These are phyloP conservation scores for Aristolochia fimbriata DNA, from an alignment of 164 flowering plant species.

Conservation along the genomic window DNA sequence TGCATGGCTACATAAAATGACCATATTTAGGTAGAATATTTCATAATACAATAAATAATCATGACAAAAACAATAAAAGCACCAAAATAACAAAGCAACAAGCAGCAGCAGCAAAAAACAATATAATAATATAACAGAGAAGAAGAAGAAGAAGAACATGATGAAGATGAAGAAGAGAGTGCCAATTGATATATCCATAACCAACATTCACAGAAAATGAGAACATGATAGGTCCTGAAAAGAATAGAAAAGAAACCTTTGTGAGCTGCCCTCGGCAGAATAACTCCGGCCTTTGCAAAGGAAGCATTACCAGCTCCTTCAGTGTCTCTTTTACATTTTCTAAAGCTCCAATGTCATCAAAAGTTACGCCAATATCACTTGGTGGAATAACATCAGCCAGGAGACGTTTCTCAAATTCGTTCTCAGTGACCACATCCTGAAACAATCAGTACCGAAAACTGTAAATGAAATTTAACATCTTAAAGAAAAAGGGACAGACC, in stretches of 20 bases:
- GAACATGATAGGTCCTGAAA: no score
- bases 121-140: no score
- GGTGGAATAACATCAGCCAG: slow-evolving; percentile 94
- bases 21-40: neutral
- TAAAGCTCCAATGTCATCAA: slow-evolving; percentile 91
- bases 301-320: slow-evolving; percentile 97
- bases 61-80: neutral
- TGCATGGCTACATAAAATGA: slow-evolving; percentile 60
- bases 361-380: slow-evolving; percentile 83
- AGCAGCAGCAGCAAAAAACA: no score
- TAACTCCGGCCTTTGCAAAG: slow-evolving; percentile 89
- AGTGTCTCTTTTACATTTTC: slow-evolving; percentile 89
- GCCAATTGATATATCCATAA: neutral
- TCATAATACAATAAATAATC: neutral
- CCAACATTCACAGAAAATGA: neutral
- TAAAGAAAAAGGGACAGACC: no score
- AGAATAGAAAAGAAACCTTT: slow-evolving; percentile 36
- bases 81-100: no score
- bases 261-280: slow-evolving; percentile 89
- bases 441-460: neutral
- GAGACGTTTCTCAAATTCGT: slow-evolving; percentile 91
- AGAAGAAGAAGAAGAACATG: neutral
- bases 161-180: neutral
- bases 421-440: slow-evolving; percentile 92
- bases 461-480: no score